Percentiles rank a stretch among this genome's conserved stretches.
Conservation (phyloP, 202 grass and related monocot genomes). For the Eragrostis tef region DNA sequence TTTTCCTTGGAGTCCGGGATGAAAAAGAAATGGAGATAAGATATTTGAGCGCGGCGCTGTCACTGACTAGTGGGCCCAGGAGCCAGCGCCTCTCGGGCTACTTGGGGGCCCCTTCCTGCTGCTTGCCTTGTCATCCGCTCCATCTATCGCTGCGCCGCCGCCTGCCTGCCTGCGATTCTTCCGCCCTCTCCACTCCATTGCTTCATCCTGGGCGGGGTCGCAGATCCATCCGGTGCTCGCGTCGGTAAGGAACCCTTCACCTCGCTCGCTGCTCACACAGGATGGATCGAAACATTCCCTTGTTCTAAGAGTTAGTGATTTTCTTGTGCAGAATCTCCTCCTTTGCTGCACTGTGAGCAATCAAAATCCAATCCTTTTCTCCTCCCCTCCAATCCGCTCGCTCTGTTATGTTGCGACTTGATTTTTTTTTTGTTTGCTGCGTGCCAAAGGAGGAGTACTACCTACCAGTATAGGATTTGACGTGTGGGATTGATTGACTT, state of each 20-base stretch:
- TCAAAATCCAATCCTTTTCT: slow-evolving; percentile 2
- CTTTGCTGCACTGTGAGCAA: neutral
- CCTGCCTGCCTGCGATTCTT: too few relatives aligned
- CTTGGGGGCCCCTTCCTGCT: neutral
- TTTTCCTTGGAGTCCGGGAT: neutral
- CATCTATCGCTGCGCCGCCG: neutral
- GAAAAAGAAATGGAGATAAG: neutral
- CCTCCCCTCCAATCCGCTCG: neutral
- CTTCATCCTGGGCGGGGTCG: neutral
- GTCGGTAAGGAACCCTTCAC: slow-evolving; percentile 1
- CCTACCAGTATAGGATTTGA: neutral
- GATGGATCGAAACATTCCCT: neutral
- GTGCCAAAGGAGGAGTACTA: slow-evolving; percentile 1
- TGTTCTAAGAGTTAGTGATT: neutral
- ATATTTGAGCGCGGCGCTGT: neutral
- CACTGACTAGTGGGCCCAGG: neutral
- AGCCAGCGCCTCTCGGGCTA: neutral
- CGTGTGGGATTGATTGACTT: slow-evolving; percentile 37
- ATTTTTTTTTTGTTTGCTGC: neutral
- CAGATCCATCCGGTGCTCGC: neutral
- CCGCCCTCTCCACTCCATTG: neutral
- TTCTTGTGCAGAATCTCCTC: neutral
- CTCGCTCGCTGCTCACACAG: slow-evolving; percentile 7
- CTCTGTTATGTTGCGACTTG: neutral
- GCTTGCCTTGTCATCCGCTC: neutral